These are phyloP conservation scores for Apiospora aurea DNA, from an alignment of 2,329 filamentous ascomycete species.

Conservation along the genomic window DNA sequence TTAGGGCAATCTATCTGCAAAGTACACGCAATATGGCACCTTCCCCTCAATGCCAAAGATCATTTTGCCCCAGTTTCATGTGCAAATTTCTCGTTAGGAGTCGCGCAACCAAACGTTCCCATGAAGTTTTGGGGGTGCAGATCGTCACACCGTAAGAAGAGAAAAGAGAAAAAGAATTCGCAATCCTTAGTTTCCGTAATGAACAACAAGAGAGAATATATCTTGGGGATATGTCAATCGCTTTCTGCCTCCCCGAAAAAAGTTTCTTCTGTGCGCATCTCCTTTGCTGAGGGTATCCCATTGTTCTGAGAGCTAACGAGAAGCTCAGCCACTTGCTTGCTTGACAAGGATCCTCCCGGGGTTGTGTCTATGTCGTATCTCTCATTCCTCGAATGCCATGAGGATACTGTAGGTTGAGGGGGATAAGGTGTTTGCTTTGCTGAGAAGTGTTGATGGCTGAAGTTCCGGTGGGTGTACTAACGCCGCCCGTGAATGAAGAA, in stretches of 20 bases:
- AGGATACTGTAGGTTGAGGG: slow-evolving; percentile 1
- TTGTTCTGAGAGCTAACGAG: neutral
- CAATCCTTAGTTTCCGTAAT: slow-evolving; percentile 12
- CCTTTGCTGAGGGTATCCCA: neutral
- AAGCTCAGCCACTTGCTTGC: neutral
- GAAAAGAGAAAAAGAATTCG: neutral
- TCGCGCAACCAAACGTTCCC: slow-evolving; percentile 21
- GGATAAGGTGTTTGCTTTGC: slow-evolving; percentile 3
- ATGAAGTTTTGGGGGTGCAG: slow-evolving; percentile 18
- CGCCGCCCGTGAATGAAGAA: slow-evolving; percentile 14
- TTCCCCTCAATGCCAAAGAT: neutral
- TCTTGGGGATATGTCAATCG: slow-evolving; percentile 10
- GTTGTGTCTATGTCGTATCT: neutral
- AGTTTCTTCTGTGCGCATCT: neutral
- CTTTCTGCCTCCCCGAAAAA: slow-evolving; percentile 2
- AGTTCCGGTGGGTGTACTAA: slow-evolving; percentile 19
- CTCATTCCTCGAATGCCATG: slow-evolving; percentile 9
- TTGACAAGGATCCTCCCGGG: neutral
- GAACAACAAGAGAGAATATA: slow-evolving; percentile 16
- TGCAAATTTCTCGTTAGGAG: neutral
- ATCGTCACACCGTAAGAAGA: neutral
- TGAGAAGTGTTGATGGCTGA: neutral
- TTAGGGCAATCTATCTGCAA: slow-evolving; percentile 20
- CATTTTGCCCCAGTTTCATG: slow-evolving; percentile 5
- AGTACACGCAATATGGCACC: slow-evolving; percentile 19